phyloP scores from a whole-genome alignment of 108 stramenopile genomes.

The Cyclotella cryptica region DNA sequence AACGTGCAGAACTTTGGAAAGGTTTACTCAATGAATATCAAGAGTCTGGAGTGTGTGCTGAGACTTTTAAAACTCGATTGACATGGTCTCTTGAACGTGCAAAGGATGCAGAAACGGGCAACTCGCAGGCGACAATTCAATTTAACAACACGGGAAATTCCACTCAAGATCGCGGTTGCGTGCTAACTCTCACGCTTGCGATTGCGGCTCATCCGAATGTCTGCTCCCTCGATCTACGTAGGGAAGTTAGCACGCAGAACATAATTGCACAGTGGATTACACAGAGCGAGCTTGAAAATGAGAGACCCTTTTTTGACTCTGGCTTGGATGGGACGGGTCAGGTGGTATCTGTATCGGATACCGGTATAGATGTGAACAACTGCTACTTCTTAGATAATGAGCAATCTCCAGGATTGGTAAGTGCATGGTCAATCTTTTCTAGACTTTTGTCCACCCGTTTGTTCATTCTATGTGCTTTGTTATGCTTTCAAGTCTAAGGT shows the following conservation, averaged over 20 bases:
- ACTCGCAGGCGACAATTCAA: constrained; percentile 12
- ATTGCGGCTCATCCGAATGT: constrained; percentile 27
- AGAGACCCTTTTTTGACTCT: constrained; percentile 37
- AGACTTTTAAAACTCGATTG: constrained; percentile 9
- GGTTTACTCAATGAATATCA: constrained; percentile 15
- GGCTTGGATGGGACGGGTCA: constrained; percentile 55
- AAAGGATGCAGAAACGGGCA: neutral
- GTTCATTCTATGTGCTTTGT: neutral
- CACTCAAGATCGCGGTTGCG: constrained; percentile 18
- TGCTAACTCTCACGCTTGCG: constrained; percentile 20
- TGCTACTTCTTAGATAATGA: constrained; percentile 55
- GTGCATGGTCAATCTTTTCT: constrained; percentile 2
- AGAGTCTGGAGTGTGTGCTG: constrained; percentile 18
- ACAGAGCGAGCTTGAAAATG: constrained; percentile 41
- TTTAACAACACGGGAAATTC: constrained; percentile 32
- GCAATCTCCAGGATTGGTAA: constrained; percentile 10
- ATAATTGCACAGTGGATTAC: constrained; percentile 14
- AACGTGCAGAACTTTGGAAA: constrained; percentile 28
- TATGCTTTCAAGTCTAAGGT: neutral
- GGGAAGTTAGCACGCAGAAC: constrained; percentile 12
- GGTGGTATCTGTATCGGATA: constrained; percentile 51
- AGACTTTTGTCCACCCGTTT: neutral
- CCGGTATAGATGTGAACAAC: constrained; percentile 51
- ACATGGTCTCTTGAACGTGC: constrained; percentile 17
- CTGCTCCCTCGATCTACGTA: constrained; percentile 23